These are phyloP conservation scores for Delonix regia DNA, from an alignment of 306 rosid species.

Conservation along the genomic window DNA sequence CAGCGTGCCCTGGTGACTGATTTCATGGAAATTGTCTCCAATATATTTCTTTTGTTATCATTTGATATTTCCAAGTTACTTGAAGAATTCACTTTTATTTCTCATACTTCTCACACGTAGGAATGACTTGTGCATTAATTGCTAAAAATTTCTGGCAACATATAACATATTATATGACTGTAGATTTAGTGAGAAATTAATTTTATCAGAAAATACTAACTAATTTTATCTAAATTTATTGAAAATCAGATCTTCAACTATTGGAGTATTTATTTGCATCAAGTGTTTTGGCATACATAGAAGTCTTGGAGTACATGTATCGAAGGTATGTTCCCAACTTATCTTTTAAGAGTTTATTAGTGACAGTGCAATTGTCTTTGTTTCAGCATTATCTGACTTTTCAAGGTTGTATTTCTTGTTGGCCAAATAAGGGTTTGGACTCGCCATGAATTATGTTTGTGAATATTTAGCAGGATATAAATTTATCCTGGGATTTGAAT, in stretches of 20 bases:
- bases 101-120: not conserved
- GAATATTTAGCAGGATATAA: not conserved
- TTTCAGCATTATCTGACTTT: not conserved
- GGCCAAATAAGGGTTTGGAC: not conserved
- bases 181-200: not conserved
- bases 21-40: not conserved
- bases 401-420: not conserved
- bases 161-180: not conserved
- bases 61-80: not conserved
- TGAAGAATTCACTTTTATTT: not conserved
- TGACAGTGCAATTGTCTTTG: slow-evolving; percentile 3
- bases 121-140: not conserved
- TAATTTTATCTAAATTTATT: slow-evolving; percentile 33
- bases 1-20: not conserved
- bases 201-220: slow-evolving; percentile 17
- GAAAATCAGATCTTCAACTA: slow-evolving; percentile 67
- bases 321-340: slow-evolving; percentile 66
- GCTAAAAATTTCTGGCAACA: not conserved
- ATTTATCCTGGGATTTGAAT: not conserved
- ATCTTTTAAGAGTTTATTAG: slow-evolving; percentile 3
- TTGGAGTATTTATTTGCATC: slow-evolving; percentile 88
- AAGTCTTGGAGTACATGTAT: slow-evolving; percentile 91
- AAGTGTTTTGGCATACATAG: slow-evolving; percentile 95
- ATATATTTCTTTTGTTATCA: too few species aligned
- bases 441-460: not conserved